phyloP scores from a whole-genome alignment of 192 early-diverging fungal genomes.

The Gigaspora rosea region DNA sequence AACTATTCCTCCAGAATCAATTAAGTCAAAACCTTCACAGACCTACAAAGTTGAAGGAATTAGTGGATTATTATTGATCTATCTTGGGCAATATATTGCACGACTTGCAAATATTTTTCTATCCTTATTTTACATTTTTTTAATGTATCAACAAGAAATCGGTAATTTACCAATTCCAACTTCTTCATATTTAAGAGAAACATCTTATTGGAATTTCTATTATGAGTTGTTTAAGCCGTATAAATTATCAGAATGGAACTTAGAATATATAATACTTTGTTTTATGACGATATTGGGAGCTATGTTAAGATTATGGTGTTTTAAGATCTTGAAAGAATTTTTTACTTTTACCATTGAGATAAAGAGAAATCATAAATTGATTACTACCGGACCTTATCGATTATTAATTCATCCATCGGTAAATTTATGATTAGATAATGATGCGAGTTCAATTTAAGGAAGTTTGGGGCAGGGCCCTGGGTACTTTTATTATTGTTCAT shows the following conservation, averaged over 20 bases:
- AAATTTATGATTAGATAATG: background rate
- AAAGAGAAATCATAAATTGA: constrained; percentile 18
- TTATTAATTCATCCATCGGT: constrained; percentile 24
- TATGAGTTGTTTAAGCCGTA: background rate
- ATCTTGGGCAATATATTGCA: no score
- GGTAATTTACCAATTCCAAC: background rate
- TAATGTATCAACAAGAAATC: constrained; percentile 22
- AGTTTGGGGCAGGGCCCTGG: no score
- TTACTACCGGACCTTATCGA: constrained; percentile 18
- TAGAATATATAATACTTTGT: background rate
- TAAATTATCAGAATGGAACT: constrained; percentile 4
- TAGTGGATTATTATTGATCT: no score
- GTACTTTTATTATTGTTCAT: no score
- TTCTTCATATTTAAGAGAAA: background rate
- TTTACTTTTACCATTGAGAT: constrained; percentile 12
- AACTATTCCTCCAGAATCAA: no score
- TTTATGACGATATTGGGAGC: background rate
- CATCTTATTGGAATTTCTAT: no score
- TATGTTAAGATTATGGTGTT: constrained; percentile 25
- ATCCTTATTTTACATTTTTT: constrained; percentile 4
- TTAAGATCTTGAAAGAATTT: constrained; percentile 9
- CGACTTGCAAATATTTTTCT: background rate
- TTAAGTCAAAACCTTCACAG: no score
- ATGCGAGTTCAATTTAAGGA: no score
- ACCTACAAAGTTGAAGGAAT: no score